Percentiles rank a stretch among this genome's conserved stretches.
Conservation (phyloP, 768 basidiomycete species). For the Leccinum subgranulosum region DNA sequence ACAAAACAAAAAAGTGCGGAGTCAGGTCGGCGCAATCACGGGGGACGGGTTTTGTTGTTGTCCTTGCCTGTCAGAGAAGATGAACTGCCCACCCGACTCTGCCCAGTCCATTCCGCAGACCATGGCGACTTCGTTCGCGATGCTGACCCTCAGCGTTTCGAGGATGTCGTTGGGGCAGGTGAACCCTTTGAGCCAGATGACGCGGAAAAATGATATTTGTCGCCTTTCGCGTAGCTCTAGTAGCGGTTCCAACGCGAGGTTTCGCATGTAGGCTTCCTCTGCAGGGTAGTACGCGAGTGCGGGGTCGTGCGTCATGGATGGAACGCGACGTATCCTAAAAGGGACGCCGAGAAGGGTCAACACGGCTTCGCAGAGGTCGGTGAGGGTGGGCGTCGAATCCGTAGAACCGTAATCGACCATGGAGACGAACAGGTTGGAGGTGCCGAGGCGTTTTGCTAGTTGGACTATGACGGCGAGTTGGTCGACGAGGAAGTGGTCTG, state of each 20-base stretch:
- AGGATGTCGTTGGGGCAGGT: constrained; percentile 98
- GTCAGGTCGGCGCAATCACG: not conserved
- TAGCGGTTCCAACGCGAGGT: constrained; percentile 88
- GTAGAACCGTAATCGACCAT: constrained; percentile 97
- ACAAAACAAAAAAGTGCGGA: not conserved
- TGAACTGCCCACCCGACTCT: constrained; percentile 95
- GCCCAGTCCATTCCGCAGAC: constrained; percentile 99
- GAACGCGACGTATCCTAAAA: constrained; percentile 88
- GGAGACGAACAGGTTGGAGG: constrained; percentile 89
- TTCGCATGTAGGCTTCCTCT: constrained; percentile 93
- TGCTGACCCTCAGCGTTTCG: constrained; percentile 89
- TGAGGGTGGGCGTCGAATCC: constrained; percentile 92
- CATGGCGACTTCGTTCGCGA: constrained; percentile 92
- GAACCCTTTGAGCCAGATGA: constrained; percentile 98
- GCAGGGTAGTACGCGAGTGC: constrained; percentile 89
- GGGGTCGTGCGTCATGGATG: constrained; percentile 89
- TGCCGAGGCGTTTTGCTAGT: constrained; percentile 86
- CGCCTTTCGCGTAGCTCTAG: constrained; percentile 75
- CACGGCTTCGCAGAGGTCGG: constrained; percentile 93
- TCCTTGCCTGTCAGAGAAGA: constrained; percentile 90
- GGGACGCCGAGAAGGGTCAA: constrained; percentile 90
- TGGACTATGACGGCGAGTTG: constrained; percentile 98
- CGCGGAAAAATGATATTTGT: constrained; percentile 80
- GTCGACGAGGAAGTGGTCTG: constrained; percentile 98
- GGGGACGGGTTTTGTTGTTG: not conserved